Evolutionary conservation across 176 grass and related monocot species (phyloP).

Genomic region (Saccharum spontaneum): DNA sequence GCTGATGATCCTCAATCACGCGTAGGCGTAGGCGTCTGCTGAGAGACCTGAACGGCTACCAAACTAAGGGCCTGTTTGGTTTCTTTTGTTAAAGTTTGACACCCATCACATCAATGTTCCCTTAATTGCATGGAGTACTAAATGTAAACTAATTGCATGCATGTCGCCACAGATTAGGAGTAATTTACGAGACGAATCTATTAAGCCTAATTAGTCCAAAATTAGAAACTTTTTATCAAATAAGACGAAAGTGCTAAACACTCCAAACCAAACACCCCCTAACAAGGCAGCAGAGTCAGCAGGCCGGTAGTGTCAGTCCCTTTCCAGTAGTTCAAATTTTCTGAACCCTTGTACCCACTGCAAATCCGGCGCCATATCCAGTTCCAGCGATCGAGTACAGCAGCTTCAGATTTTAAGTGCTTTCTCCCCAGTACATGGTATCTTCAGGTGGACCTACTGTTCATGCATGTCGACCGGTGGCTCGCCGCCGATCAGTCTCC

Average conservation of each 20-base stretch:
- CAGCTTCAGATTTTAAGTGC: constrained; percentile 16
- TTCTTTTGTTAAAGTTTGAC: no score
- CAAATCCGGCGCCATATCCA: constrained; percentile 4
- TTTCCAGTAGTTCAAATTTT: constrained; percentile 33
- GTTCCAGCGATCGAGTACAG: not conserved
- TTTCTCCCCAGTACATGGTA: constrained; percentile 41
- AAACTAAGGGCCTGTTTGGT: no score
- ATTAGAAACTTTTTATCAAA: no score
- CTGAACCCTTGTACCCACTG: constrained; percentile 49
- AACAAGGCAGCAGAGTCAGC: not conserved
- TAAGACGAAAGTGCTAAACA: no score
- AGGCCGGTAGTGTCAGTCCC: constrained; percentile 37
- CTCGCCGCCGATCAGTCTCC: constrained; percentile 38
- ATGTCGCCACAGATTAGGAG: no score
- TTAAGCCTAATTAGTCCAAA: no score
- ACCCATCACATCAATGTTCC: no score
- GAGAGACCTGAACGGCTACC: constrained; percentile 39
- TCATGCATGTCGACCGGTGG: constrained; percentile 37
- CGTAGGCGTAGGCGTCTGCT: constrained; percentile 27
- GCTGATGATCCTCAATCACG: constrained; percentile 23
- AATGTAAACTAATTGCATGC: no score
- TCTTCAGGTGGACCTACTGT: constrained; percentile 58
- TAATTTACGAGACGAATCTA: no score
- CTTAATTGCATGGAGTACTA: no score
- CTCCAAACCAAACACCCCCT: no score